A percentile compares a stretch with the other conserved stretches of the same genome.
phyloP scores from a whole-genome alignment of 2,329 filamentous ascomycete genomes.

The Colletotrichum magnum region DNA sequence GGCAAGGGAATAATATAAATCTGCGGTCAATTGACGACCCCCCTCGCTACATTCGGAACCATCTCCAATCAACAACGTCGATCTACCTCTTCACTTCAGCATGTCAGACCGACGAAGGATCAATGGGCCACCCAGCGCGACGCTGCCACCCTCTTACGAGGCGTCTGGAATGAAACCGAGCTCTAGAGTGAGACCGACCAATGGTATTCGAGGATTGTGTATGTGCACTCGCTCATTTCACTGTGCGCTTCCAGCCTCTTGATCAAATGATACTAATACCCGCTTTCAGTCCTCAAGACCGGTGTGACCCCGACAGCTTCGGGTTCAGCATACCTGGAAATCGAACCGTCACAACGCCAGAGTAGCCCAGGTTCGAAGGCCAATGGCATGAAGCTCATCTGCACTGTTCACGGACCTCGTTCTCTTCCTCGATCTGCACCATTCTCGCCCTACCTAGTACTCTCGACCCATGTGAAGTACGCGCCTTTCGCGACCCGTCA shows the following conservation, averaged over 20 bases:
- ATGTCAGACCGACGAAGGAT: conserved; percentile 92
- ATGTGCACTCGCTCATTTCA: conserved; percentile 52
- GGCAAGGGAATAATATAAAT: no score
- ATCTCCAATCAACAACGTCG: background rate
- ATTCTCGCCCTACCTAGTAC: conserved; percentile 92
- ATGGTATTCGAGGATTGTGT: conserved; percentile 90
- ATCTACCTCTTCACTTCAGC: background rate
- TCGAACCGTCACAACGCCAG: conserved; percentile 63
- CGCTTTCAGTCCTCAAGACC: conserved; percentile 83
- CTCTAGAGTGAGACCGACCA: conserved; percentile 71
- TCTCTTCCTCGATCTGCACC: conserved; percentile 90
- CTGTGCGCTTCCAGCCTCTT: background rate
- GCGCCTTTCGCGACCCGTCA: conserved; percentile 91
- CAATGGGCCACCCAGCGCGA: conserved; percentile 87
- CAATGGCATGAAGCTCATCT: conserved; percentile 89
- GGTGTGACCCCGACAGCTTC: conserved; percentile 93
- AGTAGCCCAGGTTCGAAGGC: conserved; percentile 56
- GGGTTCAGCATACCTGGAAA: conserved; percentile 89
- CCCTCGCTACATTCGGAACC: background rate
- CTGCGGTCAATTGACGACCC: no score
- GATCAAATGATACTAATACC: conserved; percentile 27
- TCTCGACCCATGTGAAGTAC: conserved; percentile 96
- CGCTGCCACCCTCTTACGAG: conserved; percentile 80
- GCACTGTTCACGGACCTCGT: conserved; percentile 92
- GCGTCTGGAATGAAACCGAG: conserved; percentile 54